These are phyloP conservation scores for Fraxinus latifolia DNA, from an alignment of 305 asterid species.

Conservation along the genomic window DNA sequence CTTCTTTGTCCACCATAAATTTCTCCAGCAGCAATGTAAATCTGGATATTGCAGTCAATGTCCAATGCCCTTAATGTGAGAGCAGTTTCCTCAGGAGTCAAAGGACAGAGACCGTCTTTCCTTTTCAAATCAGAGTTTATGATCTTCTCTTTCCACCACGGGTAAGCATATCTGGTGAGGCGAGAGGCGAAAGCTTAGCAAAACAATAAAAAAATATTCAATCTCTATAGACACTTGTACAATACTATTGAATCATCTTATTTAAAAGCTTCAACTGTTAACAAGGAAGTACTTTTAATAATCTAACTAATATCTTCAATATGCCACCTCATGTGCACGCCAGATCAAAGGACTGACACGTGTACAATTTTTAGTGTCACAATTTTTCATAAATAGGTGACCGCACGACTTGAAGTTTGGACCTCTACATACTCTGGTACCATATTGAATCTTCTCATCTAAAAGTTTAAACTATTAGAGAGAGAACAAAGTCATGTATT, in stretches of 20 bases:
- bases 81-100: slow-evolving; percentile 87
- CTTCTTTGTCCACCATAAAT: slow-evolving; percentile 73
- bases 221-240: neutral
- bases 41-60: slow-evolving; percentile 55
- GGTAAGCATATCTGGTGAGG: slow-evolving; percentile 61
- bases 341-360: neutral
- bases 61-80: slow-evolving; percentile 62
- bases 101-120: slow-evolving; percentile 75
- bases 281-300: neutral
- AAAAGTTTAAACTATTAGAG: neutral
- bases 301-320: neutral
- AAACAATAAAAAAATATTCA: neutral
- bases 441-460: neutral
- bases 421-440: neutral
- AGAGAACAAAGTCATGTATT: neutral
- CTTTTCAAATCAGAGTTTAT: slow-evolving; percentile 70
- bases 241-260: neutral
- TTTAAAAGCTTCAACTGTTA: neutral
- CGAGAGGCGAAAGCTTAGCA: slow-evolving; percentile 19
- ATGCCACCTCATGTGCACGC: neutral
- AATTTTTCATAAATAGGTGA: neutral
- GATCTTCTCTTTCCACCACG: slow-evolving; percentile 88
- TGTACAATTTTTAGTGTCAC: neutral
- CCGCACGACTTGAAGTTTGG: neutral
- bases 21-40: slow-evolving; percentile 85